These are phyloP conservation scores for Hypsizygus ulmarius DNA, from an alignment of 1,284 basidiomycete genomes.

Conservation along the genomic window DNA sequence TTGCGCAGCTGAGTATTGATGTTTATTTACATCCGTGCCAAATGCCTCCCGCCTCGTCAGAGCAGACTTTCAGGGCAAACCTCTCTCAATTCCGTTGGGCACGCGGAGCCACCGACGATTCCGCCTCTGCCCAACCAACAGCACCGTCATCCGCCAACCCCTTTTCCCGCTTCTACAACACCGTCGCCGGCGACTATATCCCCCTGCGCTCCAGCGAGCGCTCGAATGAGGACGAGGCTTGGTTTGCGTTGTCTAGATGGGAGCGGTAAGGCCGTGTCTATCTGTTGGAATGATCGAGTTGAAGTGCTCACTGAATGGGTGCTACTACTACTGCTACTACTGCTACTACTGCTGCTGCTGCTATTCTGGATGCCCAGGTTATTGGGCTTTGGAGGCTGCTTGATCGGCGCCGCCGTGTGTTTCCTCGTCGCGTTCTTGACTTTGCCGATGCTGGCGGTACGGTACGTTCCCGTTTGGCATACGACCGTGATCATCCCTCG, in stretches of 20 bases:
- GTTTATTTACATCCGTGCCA: slow-evolving; percentile 14
- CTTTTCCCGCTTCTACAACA: slow-evolving; percentile 77
- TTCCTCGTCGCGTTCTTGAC: slow-evolving; percentile 95
- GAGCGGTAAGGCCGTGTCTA: slow-evolving; percentile 76
- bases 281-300: too few species aligned
- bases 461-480: slow-evolving; percentile 15
- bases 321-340: too few species aligned
- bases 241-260: slow-evolving; percentile 90
- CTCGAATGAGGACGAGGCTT: slow-evolving; percentile 95
- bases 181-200: slow-evolving; percentile 78
- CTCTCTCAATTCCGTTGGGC: slow-evolving; percentile 88
- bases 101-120: slow-evolving; percentile 70
- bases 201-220: slow-evolving; percentile 82
- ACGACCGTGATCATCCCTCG: not conserved
- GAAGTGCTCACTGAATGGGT: too few species aligned
- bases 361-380: too few species aligned
- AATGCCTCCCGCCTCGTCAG: slow-evolving; percentile 42
- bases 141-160: slow-evolving; percentile 41
- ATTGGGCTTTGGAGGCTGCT: slow-evolving; percentile 90
- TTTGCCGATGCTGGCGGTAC: slow-evolving; percentile 68
- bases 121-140: slow-evolving; percentile 41
- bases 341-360: too few species aligned
- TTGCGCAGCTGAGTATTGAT: slow-evolving; percentile 9
- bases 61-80: slow-evolving; percentile 67
- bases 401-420: slow-evolving; percentile 89